Conservation (phyloP, 2,329 filamentous ascomycete genomes). For the Colletotrichum sojae region DNA sequence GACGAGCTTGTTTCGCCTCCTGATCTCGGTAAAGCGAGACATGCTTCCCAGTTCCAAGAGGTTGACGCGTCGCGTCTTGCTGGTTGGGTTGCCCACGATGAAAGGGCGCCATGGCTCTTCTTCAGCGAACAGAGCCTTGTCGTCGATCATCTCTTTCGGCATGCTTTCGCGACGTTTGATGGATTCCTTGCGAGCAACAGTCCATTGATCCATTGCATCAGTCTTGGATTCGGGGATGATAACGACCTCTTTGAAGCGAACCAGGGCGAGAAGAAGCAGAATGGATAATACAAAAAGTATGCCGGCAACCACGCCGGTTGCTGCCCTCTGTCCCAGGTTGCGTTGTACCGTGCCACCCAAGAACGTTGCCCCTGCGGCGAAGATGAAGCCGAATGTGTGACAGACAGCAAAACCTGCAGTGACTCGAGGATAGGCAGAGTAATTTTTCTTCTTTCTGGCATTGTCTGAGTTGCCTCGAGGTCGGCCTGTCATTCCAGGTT, state of each 20-base stretch:
- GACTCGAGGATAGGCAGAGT: constrained; percentile 82
- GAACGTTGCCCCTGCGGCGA: constrained; percentile 78
- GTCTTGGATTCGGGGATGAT: constrained; percentile 76
- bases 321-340: constrained; percentile 75
- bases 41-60: constrained; percentile 78
- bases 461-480: constrained; percentile 58
- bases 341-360: constrained; percentile 78
- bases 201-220: constrained; percentile 68
- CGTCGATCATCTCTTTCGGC: constrained; percentile 44
- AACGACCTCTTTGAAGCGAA: constrained; percentile 75
- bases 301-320: constrained; percentile 77
- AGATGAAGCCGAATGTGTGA: constrained; percentile 78
- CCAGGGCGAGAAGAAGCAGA: constrained; percentile 72
- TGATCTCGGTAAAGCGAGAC: constrained; percentile 82
- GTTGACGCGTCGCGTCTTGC: constrained; percentile 78
- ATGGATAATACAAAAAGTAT: constrained; percentile 77
- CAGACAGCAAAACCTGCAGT: constrained; percentile 78
- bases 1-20: constrained; percentile 70
- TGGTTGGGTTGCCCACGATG: constrained; percentile 79
- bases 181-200: constrained; percentile 64
- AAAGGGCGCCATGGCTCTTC: constrained; percentile 77
- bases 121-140: constrained; percentile 56
- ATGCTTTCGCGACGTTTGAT: constrained; percentile 60
- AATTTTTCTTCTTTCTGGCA: constrained; percentile 71
- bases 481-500: constrained; percentile 76